These are phyloP conservation scores for Phialophora macrospora DNA, from an alignment of 2,329 filamentous ascomycete species.

Conservation along the genomic window DNA sequence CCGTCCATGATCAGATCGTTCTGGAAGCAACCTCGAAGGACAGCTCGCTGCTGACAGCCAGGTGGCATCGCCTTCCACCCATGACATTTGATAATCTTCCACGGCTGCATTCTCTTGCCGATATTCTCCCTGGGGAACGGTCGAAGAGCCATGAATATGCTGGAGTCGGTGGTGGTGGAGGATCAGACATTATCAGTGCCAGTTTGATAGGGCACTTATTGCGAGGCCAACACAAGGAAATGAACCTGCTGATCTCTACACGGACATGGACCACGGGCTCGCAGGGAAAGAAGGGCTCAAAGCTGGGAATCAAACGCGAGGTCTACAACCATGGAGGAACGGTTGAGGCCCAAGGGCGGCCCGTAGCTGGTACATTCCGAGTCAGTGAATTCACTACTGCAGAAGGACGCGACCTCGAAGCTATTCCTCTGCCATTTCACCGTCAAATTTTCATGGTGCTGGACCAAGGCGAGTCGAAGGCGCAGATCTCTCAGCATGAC, in stretches of 20 bases:
- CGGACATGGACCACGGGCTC: constrained; percentile 38
- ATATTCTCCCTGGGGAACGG: constrained; percentile 32
- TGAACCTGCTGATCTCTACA: constrained; percentile 37
- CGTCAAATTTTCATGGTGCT: constrained; percentile 37
- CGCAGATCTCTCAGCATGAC: constrained; percentile 31
- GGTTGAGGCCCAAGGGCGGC: constrained; percentile 23
- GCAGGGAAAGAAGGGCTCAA: constrained; percentile 36
- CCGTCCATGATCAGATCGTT: constrained; percentile 26
- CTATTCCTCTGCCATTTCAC: constrained; percentile 34
- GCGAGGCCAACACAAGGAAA: constrained; percentile 26
- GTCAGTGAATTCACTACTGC: constrained; percentile 30
- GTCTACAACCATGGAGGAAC: constrained; percentile 37
- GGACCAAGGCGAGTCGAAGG: constrained; percentile 35
- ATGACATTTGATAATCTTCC: constrained; percentile 36
- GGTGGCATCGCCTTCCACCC: constrained; percentile 25
- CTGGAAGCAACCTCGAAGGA: constrained; percentile 21
- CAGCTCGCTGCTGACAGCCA: constrained; percentile 1
- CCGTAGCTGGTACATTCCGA: constrained; percentile 35
- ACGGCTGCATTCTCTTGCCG: constrained; percentile 24
- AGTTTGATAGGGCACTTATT: constrained; percentile 37
- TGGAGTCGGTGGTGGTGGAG: constrained; percentile 37
- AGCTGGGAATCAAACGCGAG: constrained; percentile 37
- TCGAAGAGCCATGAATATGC: constrained; percentile 27
- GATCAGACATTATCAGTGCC: constrained; percentile 39
- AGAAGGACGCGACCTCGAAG: constrained; percentile 38